Base-by-base conservation (phyloP, 495 filamentous ascomycete genomes). In the Penicillium coprophilum region DNA sequence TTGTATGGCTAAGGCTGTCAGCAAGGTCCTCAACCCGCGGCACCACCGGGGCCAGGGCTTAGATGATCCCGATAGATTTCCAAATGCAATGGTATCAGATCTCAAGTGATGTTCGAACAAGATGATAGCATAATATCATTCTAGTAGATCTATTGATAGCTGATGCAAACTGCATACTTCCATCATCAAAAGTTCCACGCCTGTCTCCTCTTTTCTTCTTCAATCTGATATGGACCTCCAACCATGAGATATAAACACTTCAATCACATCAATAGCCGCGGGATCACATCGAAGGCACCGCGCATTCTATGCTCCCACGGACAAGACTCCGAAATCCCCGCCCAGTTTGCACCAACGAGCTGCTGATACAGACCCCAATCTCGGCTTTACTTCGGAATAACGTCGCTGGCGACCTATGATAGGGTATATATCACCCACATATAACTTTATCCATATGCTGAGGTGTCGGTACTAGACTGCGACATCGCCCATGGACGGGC, bases 1-100 rank as follows among this genome's bases (percentile, higher is more conserved):
- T 61, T 61, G 49, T 66, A 66, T n/a, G 31, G 9, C 27, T 55
- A 28, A 32, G 10, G 15, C 17, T n/a, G 21, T 12, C 54, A 21
- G 28, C 65, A 67, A 65, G 65, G 65, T 67, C 59, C 65, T 57
- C 62, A 63, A 46, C 55, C 57, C 46, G 31, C 43, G 24, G 24
- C 11, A 61, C 61, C 58, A 27, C 24, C 24, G 24, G 24, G 24
- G 13, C n/a, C 15, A 36, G 6, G 6, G n/a, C 34, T 38, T 15
- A 8, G 5, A 9, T 38, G 15, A 38, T n/a, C 15, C n/a, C 6
- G 8, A 36, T n/a, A 13, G 4, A 13, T n/a, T 34, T 4, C 13
- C 13, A n/a, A 36, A 36, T 5, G 13, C 32, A 36, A 17, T 38
- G n/a, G 17, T 38, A 17, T 38, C 34, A 15, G 13, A 5, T 7